Evolutionary conservation across 176 grass and related monocot genomes (phyloP).

Genomic region (Dendrocalamus sinicus): DNA sequence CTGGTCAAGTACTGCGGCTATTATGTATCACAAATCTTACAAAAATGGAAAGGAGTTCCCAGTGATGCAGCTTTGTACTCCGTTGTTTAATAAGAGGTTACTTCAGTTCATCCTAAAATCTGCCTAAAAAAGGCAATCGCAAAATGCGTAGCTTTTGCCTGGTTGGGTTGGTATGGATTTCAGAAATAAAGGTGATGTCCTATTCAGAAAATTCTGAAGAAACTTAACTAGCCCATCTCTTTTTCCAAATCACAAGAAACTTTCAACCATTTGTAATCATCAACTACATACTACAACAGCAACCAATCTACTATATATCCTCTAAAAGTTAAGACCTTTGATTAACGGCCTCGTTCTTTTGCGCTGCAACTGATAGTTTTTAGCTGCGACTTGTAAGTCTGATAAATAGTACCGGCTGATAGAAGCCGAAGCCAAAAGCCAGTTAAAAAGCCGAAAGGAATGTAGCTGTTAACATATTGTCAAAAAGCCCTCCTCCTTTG

Average conservation of each 20-base stretch:
- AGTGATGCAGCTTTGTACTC: neutral
- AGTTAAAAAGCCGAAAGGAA: no score
- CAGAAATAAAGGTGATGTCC: neutral
- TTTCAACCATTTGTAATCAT: slow-evolving; percentile 22
- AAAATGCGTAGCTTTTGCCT: neutral
- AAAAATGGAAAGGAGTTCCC: neutral
- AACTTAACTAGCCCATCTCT: neutral
- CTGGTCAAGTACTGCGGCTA: neutral
- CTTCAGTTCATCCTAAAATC: neutral
- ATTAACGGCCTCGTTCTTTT: neutral
- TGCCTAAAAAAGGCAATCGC: neutral
- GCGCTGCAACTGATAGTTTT: no score
- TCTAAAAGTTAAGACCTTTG: slow-evolving; percentile 3
- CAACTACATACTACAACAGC: neutral
- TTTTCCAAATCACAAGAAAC: slow-evolving; percentile 9
- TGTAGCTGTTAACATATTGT: slow-evolving; percentile 9
- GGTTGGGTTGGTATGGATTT: neutral
- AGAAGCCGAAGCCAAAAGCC: no score
- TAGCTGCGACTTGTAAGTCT: no score
- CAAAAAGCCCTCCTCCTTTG: slow-evolving; percentile 31
- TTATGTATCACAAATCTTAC: neutral
- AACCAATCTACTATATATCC: neutral
- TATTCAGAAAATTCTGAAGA: neutral
- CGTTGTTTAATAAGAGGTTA: neutral
- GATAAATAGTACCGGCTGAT: no score